A percentile compares a stretch with the other conserved stretches of the same genome.
These are phyloP conservation scores for Solanum hybrid DNA, from an alignment of 305 asterid genomes.

Conservation along the genomic window DNA sequence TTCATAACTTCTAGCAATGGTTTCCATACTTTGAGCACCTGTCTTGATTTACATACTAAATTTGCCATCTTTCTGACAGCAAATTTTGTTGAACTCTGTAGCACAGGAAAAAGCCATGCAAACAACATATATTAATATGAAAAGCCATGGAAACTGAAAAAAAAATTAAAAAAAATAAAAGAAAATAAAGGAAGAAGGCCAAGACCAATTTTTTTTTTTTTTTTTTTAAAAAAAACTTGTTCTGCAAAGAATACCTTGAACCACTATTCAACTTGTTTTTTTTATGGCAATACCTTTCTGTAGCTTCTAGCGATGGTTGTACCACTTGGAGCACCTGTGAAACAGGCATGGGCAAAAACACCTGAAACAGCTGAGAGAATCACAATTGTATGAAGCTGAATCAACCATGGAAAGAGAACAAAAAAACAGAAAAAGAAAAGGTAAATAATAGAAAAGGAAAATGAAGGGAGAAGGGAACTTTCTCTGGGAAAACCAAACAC, in stretches of 20 bases:
- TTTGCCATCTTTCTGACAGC: not conserved
- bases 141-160: not conserved
- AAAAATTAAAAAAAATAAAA: no score
- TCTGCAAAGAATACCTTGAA: not conserved
- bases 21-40: not conserved
- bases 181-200: not conserved
- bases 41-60: not conserved
- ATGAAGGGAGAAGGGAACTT: not conserved
- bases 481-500: not conserved
- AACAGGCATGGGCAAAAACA: not conserved
- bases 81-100: not conserved
- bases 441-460: not conserved
- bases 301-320: not conserved
- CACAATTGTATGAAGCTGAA: not conserved
- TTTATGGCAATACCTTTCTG: not conserved
- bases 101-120: not conserved
- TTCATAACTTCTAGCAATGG: not conserved
- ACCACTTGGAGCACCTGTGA: not conserved
- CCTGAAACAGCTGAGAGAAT: not conserved
- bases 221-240: not conserved
- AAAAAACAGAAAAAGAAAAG: not conserved
- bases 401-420: not conserved
- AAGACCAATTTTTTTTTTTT: not conserved
- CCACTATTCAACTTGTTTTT: no score
- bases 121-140: not conserved